Percentiles rank a stretch among this genome's conserved stretches.
phyloP scores from a whole-genome alignment of 1,139 yeast species.

The Protomyces arabidopsidicola region DNA sequence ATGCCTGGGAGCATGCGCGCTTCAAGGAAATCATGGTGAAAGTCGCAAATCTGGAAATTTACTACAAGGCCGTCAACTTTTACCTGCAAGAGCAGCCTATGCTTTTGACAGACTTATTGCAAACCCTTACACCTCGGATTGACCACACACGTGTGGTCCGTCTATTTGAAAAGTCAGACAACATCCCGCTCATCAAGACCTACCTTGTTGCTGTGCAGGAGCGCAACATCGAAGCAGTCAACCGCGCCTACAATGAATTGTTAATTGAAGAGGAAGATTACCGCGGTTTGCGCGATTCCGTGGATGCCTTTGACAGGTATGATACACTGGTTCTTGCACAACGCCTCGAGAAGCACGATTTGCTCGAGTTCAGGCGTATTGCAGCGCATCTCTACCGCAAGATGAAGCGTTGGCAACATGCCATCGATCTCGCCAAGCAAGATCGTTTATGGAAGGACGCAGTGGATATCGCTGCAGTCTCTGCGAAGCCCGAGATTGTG shows the following conservation, averaged over 20 bases:
- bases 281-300: constrained; percentile 78
- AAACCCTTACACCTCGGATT: constrained; percentile 82
- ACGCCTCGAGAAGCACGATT: constrained; percentile 84
- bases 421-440: constrained; percentile 79
- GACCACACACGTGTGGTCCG: constrained; percentile 94
- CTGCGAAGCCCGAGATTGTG: constrained; percentile 73
- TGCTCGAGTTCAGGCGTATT: constrained; percentile 89
- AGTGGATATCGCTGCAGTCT: constrained; percentile 83
- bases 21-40: constrained; percentile 93
- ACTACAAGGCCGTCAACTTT: constrained; percentile 93
- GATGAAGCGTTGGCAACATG: constrained; percentile 88
- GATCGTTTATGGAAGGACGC: constrained; percentile 95
- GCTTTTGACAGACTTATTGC: constrained; percentile 75
- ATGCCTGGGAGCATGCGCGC: constrained; percentile 87
- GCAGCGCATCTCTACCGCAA: constrained; percentile 91
- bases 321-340: constrained; percentile 90
- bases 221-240: constrained; percentile 85
- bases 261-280: constrained; percentile 95
- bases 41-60: constrained; percentile 92
- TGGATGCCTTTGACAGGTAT: constrained; percentile 84
- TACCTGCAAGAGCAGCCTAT: constrained; percentile 91
- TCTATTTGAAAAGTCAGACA: constrained; percentile 91
- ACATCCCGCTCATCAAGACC: constrained; percentile 91
- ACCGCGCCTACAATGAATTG: constrained; percentile 90
- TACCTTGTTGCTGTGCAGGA: constrained; percentile 86